phyloP scores from a whole-genome alignment of 768 basidiomycete species.

The Tulasnella sp. region DNA sequence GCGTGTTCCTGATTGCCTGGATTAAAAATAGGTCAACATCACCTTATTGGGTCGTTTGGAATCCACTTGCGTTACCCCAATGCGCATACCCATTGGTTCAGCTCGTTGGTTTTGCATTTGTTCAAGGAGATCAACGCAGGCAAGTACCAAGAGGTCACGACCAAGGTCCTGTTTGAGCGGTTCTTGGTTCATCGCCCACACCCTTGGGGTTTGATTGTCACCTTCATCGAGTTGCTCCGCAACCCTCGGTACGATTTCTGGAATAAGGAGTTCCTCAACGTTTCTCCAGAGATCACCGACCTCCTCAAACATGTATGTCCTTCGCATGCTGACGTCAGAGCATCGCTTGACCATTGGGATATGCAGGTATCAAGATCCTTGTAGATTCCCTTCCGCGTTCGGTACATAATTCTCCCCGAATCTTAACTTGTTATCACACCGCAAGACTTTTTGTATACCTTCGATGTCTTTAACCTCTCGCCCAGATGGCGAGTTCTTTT shows the following conservation, averaged over 20 bases:
- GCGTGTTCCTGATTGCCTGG: constrained; percentile 5
- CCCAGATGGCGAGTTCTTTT: neutral
- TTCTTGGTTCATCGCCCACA: constrained; percentile 93
- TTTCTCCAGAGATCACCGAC: constrained; percentile 64
- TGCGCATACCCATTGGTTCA: constrained; percentile 98
- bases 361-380: constrained; percentile 11
- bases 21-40: constrained; percentile 71
- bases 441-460: constrained; percentile 3
- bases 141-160: constrained; percentile 71
- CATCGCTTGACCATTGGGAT: neutral
- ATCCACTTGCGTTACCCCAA: constrained; percentile 96
- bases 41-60: constrained; percentile 84
- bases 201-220: constrained; percentile 90
- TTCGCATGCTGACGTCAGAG: neutral
- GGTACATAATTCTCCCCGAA: neutral
- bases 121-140: constrained; percentile 75
- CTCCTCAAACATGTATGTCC: constrained; percentile 20
- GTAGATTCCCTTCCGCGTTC: neutral
- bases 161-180: constrained; percentile 85
- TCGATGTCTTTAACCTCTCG: neutral
- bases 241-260: constrained; percentile 88
- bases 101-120: constrained; percentile 77
- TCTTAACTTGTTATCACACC: neutral
- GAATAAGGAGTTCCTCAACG: constrained; percentile 77
- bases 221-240: constrained; percentile 87